These are phyloP conservation scores for Globisporangium cederbergense DNA, from an alignment of 352 stramenopile species.

Conservation along the genomic window DNA sequence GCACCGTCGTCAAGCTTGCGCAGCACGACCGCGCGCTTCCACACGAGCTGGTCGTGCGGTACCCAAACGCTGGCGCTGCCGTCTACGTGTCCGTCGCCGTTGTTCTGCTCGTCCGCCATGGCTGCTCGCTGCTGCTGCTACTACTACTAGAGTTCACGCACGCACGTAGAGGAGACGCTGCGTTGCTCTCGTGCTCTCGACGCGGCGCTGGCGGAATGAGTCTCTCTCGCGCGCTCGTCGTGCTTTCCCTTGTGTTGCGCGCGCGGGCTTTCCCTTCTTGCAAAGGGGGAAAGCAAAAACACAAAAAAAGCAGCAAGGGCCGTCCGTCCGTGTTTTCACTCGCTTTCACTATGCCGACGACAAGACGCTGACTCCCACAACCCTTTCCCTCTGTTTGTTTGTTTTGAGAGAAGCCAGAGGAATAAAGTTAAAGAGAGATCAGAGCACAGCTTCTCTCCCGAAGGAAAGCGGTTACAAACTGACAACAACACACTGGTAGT, in stretches of 20 bases:
- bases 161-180: neutral
- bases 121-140: constrained; percentile 1
- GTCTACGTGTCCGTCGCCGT: constrained; percentile 38
- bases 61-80: constrained; percentile 79
- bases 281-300: neutral
- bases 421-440: neutral
- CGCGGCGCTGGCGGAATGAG: neutral
- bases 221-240: neutral
- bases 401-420: neutral
- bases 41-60: constrained; percentile 68
- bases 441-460: neutral
- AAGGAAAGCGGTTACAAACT: neutral
- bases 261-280: neutral
- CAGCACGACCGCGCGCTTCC: constrained; percentile 76
- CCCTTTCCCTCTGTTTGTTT: neutral
- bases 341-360: neutral
- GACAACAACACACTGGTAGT: neutral
- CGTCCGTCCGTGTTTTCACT: neutral
- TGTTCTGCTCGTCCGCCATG: constrained; percentile 29
- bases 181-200: neutral
- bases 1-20: constrained; percentile 43
- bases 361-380: neutral
- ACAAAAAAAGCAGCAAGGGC: neutral
- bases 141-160: neutral
- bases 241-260: neutral